Conservation (phyloP, 305 asterid species). For the Fraxinus nigra region DNA sequence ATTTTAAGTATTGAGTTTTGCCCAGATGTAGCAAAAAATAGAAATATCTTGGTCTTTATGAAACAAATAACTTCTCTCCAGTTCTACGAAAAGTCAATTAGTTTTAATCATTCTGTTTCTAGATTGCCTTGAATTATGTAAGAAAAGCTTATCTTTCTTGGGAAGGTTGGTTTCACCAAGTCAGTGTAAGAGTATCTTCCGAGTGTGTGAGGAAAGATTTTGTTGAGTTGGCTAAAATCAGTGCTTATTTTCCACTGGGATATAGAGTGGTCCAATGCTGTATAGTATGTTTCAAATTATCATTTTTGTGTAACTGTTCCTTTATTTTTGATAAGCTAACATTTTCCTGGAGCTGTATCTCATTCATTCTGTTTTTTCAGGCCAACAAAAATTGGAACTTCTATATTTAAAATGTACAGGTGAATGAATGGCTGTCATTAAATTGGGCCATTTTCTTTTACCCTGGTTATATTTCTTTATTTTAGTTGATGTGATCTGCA, state of each 20-base stretch:
- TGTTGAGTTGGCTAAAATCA: not conserved
- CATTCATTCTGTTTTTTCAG: not conserved
- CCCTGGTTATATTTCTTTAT: not conserved
- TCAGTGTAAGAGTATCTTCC: not conserved
- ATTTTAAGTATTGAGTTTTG: not conserved
- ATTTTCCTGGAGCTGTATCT: conserved; percentile 2
- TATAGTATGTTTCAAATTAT: not conserved
- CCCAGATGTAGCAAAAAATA: not conserved
- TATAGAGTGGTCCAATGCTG: not conserved
- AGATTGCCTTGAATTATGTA: not conserved
- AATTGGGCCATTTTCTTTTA: not conserved
- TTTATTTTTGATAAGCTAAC: not conserved
- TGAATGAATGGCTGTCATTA: not conserved
- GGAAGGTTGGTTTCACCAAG: not conserved
- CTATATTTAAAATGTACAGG: conserved; percentile 4
- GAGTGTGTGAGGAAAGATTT: not conserved
- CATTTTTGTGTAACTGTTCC: not conserved
- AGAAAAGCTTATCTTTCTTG: not conserved
- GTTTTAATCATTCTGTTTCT: not conserved
- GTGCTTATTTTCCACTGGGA: not conserved
- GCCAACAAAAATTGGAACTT: not conserved
- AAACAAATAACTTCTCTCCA: not conserved
- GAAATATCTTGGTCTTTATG: not conserved
- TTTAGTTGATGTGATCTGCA: not conserved
- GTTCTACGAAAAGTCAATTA: not conserved